phyloP scores from a whole-genome alignment of 192 early-diverging fungal species.

The Podila epicladia region DNA sequence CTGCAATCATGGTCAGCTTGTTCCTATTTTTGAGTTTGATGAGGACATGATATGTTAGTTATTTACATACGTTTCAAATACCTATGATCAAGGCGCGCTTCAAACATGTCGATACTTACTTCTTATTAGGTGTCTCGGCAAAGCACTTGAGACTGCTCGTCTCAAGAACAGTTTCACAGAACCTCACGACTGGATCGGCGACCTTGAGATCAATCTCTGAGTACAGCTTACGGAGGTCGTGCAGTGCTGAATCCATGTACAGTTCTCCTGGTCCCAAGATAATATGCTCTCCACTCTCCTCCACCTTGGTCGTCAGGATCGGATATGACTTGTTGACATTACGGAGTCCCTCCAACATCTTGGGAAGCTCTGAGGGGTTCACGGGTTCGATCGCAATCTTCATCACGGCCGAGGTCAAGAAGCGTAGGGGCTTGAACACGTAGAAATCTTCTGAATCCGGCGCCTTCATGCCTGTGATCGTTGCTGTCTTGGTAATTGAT shows the following conservation, averaged over 20 bases:
- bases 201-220: conserved; percentile 98
- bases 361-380: conserved; percentile 96
- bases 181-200: conserved; percentile 95
- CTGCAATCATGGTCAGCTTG: conserved; percentile 95
- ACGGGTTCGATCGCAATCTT: conserved; percentile 98
- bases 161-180: conserved; percentile 96
- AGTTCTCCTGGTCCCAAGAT: conserved; percentile 95
- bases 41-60: neutral
- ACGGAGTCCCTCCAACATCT: conserved; percentile 96
- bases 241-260: conserved; percentile 95
- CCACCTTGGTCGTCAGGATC: conserved; percentile 87
- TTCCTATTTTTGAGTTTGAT: conserved; percentile 65
- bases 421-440: conserved; percentile 87
- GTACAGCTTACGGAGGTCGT: conserved; percentile 93
- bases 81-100: neutral
- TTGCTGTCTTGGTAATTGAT: conserved; percentile 95
- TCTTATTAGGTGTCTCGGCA: conserved; percentile 99
- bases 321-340: conserved; percentile 97
- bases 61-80: neutral
- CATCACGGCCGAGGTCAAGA: conserved; percentile 84
- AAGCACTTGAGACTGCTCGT: conserved; percentile 94
- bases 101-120: conserved; percentile 60
- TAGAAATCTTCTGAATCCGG: conserved; percentile 67
- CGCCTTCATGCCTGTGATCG: conserved; percentile 75
- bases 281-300: conserved; percentile 98